Base-by-base conservation (phyloP, 768 basidiomycete genomes). In the Kwoniella shandongensis region DNA sequence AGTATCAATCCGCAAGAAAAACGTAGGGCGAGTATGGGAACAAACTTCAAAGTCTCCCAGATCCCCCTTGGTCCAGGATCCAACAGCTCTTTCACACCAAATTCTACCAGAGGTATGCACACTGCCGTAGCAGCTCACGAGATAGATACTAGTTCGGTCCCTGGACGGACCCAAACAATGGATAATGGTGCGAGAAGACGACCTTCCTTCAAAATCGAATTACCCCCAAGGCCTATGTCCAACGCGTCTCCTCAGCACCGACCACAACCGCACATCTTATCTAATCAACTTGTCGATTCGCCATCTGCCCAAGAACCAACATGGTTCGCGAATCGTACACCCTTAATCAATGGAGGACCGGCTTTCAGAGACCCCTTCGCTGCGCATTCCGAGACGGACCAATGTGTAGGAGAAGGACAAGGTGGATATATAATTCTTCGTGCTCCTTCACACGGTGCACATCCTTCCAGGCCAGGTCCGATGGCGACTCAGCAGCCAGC, bases 161-260 rank as follows among this genome's bases (percentile, higher is more conserved):
- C n/a, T 29, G 12, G n/a, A 7, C 6, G 45, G 44, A n/a, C 22
- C 1, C 25, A 23, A 35, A 27, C 23, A 12, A 11, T 46, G 13
- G 30, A 39, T 11, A 48, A 56, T 17, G 4, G 4, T 15, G 1
- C n/a, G 3, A 51, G 48, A n/a, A 51, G 50, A 41, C 30, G 59
- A 47, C 59, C 59, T 6, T 61, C 59, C 13, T 61, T 61, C 54
- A 61, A 56, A 25, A 61, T 61, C 32, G 59, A 61, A 29, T 32
- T 61, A 26, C 59, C 59, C 2, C 54, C 59, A 22, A 27, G 59
- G 44, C 59, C 58, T 2, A 40, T 25, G 1, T n/a, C n/a, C 35
- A 4, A n/a, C 32, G 10, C 8, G 32, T 13, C 13, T 11, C 12
- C n/a, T 39, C 2, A 18, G 17, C 8, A 10, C 22, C 2, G 15